Percentiles rank a stretch among this genome's conserved stretches.
These are phyloP conservation scores for Isochrysis galbana DNA, from an alignment of 78 protist species.

Conservation along the genomic window DNA sequence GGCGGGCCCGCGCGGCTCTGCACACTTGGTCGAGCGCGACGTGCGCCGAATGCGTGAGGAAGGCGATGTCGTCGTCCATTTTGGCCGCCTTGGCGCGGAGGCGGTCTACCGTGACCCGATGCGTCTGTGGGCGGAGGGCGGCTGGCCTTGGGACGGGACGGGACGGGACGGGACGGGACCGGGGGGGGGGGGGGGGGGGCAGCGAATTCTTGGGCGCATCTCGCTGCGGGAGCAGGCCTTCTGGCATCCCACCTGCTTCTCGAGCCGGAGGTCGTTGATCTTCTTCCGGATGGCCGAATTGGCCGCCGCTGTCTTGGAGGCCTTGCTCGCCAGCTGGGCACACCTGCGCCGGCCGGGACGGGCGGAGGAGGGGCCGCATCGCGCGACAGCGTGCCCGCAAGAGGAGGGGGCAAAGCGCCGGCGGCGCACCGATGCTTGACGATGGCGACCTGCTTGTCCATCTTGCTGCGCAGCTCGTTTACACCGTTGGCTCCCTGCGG, in stretches of 20 bases:
- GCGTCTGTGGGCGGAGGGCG: neutral
- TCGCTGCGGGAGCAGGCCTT: no score
- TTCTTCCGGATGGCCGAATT: neutral
- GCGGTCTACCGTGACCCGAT: neutral
- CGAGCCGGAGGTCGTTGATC: neutral
- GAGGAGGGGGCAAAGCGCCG: neutral
- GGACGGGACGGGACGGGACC: no score
- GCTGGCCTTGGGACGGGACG: no score
- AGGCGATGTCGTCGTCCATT: slow-evolving; percentile 14
- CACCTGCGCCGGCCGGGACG: neutral
- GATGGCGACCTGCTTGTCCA: neutral
- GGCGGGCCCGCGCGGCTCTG: no score
- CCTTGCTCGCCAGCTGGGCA: neutral
- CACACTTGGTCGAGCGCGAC: slow-evolving; percentile 11
- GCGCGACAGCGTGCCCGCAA: neutral
- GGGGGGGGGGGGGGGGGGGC: no score
- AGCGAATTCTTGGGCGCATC: no score
- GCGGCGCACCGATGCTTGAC: neutral
- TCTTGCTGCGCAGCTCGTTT: neutral
- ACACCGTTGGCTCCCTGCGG: neutral
- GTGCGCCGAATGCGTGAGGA: neutral
- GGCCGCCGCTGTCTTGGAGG: neutral
- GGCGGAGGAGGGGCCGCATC: neutral
- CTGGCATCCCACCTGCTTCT: no score
- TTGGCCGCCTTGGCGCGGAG: neutral